Base-by-base conservation (phyloP, 305 asterid genomes). In the Vinca major region DNA sequence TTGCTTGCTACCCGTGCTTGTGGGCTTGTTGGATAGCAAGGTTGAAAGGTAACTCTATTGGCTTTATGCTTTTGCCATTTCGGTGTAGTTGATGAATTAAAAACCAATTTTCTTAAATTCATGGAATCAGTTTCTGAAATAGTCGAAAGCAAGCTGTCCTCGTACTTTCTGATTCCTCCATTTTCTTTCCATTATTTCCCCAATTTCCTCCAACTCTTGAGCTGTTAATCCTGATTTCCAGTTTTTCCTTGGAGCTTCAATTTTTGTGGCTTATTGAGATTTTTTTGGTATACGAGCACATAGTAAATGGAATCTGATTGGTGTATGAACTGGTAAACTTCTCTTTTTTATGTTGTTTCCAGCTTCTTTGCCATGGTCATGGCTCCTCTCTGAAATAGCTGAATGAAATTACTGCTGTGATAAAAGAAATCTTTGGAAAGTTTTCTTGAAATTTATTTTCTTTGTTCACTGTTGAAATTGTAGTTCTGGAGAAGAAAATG, bases 1-100 rank as follows among this genome's bases (percentile, higher is more conserved):
- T 72, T 88, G 90, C 86, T 82, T 94, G 84, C 86, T 94, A 72
- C 99, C 99, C 7, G 88, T 94, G 82, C 96, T 94, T 67, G 64
- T 89, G 66, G 89, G 89, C 71, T 83, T 91, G 70, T 76, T 91
- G 78, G 90, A 85, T 65, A 91, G 95, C 91, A 85, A 83, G 80
- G 79, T 81, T 66, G 99, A 94, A 79, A 89, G 97, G 98, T 89
- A 73, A 73, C 10, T 63, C 8, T 63, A 39, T 66, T 19, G 16
- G 16, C 33, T n/a, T 63, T 45, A 40, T 45, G 7, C 68, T 13
- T n/a, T 65, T 58, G 4, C 44, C 44, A 26, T 20, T 10, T 70
- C 1, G 68, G 36, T 19, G 41, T 36, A 9, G 51, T 26, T 50
- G 47, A 19, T 50, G 11, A 52, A 39, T 0, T 60, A 21, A 17